phyloP scores from a whole-genome alignment of 2,329 filamentous ascomycete species.

The Chaetomium strumarium region DNA sequence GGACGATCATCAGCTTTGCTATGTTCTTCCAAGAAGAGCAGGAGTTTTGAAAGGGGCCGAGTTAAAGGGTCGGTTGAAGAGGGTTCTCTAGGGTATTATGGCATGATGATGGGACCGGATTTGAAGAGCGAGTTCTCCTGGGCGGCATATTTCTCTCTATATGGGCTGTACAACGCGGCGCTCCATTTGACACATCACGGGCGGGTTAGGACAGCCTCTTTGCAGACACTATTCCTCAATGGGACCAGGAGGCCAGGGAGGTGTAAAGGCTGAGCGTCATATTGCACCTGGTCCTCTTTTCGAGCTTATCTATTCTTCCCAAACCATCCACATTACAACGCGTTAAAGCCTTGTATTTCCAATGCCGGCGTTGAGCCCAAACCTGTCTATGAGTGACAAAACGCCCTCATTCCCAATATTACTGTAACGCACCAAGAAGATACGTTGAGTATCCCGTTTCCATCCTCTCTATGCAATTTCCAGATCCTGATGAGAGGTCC shows the following conservation, averaged over 20 bases:
- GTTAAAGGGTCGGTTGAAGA: not conserved
- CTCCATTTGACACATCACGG: not conserved
- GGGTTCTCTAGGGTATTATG: not conserved
- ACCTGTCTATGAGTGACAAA: not conserved
- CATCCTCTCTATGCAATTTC: not conserved
- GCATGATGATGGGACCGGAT: not conserved
- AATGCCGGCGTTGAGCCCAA: slow-evolving; percentile 11
- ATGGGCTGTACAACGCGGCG: slow-evolving; percentile 11
- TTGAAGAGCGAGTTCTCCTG: not conserved
- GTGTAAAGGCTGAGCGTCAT: not conserved
- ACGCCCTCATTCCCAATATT: not conserved
- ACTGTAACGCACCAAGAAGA: slow-evolving; percentile 24
- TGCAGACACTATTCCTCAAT: not conserved
- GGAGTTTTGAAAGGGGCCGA: slow-evolving; percentile 60
- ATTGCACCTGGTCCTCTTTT: not conserved
- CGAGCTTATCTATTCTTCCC: not conserved
- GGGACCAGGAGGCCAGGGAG: not conserved
- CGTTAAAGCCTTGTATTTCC: slow-evolving; percentile 12
- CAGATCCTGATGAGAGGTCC: not conserved
- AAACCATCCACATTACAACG: not conserved
- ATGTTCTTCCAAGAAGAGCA: slow-evolving; percentile 99
- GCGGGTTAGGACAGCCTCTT: not conserved
- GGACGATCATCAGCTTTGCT: slow-evolving; percentile 94
- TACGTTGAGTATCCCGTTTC: slow-evolving; percentile 27
- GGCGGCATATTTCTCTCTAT: slow-evolving; percentile 3